These are phyloP conservation scores for Sporisorium sorghi DNA, from an alignment of 1,284 basidiomycete species.

Conservation along the genomic window DNA sequence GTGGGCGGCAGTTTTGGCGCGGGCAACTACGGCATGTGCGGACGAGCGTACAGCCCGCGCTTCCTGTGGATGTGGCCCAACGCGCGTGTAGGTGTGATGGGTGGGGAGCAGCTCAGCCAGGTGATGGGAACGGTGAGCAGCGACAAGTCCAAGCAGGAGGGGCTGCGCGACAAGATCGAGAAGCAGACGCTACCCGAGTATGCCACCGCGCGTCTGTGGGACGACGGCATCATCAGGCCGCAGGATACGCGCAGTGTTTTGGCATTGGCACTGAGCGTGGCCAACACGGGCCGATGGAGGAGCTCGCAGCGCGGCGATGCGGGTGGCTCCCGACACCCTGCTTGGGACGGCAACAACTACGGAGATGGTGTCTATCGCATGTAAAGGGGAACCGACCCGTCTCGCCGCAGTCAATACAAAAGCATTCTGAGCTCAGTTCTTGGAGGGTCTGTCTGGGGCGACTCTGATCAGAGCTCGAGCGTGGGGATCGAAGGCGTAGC, in stretches of 20 bases:
- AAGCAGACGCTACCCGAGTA: constrained; percentile 85
- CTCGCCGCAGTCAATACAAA: background rate
- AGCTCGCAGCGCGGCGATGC: constrained; percentile 47
- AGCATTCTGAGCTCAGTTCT: no score
- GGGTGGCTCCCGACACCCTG: constrained; percentile 50
- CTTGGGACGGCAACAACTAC: constrained; percentile 63
- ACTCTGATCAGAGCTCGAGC: no score
- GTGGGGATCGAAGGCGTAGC: no score
- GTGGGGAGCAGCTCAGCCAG: constrained; percentile 87
- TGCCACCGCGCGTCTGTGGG: constrained; percentile 89
- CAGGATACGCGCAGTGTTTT: constrained; percentile 89
- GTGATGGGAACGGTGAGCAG: constrained; percentile 88
- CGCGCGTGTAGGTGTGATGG: constrained; percentile 96
- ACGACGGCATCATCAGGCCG: constrained; percentile 92
- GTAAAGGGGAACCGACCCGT: background rate
- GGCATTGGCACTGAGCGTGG: constrained; percentile 83
- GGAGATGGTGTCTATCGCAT: constrained; percentile 54
- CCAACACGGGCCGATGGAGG: constrained; percentile 69
- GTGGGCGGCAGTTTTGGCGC: constrained; percentile 96
- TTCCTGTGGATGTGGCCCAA: constrained; percentile 99
- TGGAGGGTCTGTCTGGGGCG: no score
- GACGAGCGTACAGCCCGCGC: constrained; percentile 82
- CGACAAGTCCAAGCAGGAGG: constrained; percentile 59
- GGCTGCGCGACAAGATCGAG: constrained; percentile 84
- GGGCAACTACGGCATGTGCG: constrained; percentile 78